phyloP scores from a whole-genome alignment of 139 green algal species.

The Chlorella sp. region DNA sequence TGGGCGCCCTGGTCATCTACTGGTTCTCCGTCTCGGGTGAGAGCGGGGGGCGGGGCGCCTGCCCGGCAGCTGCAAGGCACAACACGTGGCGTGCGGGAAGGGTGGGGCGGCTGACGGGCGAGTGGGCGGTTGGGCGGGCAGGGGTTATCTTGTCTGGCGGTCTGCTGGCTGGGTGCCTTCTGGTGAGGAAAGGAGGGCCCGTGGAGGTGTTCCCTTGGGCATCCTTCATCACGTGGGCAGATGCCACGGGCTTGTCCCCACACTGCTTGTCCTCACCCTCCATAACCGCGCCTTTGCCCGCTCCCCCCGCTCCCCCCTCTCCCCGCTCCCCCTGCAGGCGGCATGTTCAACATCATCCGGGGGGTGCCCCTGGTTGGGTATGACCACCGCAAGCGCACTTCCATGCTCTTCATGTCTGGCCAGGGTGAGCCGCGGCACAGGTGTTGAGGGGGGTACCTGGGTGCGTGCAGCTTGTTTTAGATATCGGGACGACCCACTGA shows the following conservation, averaged over 20 bases:
- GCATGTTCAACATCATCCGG: slow-evolving; percentile 95
- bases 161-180: background rate
- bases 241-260: no score
- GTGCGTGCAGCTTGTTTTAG: no score
- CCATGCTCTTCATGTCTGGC: slow-evolving; percentile 43
- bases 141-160: background rate
- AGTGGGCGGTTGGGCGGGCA: background rate
- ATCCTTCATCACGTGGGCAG: background rate
- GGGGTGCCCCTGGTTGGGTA: slow-evolving; percentile 74
- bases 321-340: slow-evolving; percentile 42
- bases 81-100: background rate
- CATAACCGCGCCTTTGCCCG: no score
- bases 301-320: background rate
- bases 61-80: background rate
- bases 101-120: no score
- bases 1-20: slow-evolving; percentile 64
- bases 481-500: no score
- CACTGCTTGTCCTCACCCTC: background rate
- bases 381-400: slow-evolving; percentile 33
- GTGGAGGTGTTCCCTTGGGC: background rate
- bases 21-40: slow-evolving; percentile 68
- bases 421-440: slow-evolving; percentile 12
- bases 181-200: background rate
- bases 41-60: background rate
- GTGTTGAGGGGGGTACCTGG: no score